Conservation (phyloP, 495 filamentous ascomycete species). For the Penicilliopsis zonata region DNA sequence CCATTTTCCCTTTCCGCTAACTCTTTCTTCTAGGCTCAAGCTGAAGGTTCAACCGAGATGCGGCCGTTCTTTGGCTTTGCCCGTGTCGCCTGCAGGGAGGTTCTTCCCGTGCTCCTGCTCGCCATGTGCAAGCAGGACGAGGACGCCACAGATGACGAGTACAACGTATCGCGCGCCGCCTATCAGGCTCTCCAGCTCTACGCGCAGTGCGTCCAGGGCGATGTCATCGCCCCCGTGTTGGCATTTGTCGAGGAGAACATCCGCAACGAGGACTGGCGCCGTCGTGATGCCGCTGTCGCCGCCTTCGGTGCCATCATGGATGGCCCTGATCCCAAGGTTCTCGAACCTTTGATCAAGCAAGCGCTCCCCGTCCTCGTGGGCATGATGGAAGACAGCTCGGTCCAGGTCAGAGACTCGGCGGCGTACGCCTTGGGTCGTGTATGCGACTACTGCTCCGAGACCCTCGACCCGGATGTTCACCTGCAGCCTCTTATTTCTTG, state of each 20-base stretch:
- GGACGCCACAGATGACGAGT: slow-evolving; percentile 91
- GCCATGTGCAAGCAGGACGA: slow-evolving; percentile 95
- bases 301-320: slow-evolving; percentile 99
- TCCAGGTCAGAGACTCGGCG: slow-evolving; percentile 93
- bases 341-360: slow-evolving; percentile 90
- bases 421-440: slow-evolving; percentile 94
- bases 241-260: slow-evolving; percentile 85
- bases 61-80: slow-evolving; percentile 89
- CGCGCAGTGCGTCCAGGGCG: slow-evolving; percentile 72
- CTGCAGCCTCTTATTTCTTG: slow-evolving; percentile 72
- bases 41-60: slow-evolving; percentile 64
- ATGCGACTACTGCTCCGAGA: slow-evolving; percentile 77
- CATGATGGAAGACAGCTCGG: slow-evolving; percentile 88
- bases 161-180: slow-evolving; percentile 87
- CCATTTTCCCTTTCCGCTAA: too few relatives aligned
- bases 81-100: slow-evolving; percentile 77
- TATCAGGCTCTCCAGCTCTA: slow-evolving; percentile 96
- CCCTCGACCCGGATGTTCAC: slow-evolving; percentile 74
- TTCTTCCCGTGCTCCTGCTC: slow-evolving; percentile 79
- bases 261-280: slow-evolving; percentile 81
- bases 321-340: slow-evolving; percentile 76
- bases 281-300: slow-evolving; percentile 87
- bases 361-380: slow-evolving; percentile 77
- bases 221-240: slow-evolving; percentile 74
- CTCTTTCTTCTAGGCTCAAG: slow-evolving; percentile 30